Evolutionary conservation across 805 yeast species (phyloP).

Genomic region (Zygosaccharomyces pseudorouxii): DNA sequence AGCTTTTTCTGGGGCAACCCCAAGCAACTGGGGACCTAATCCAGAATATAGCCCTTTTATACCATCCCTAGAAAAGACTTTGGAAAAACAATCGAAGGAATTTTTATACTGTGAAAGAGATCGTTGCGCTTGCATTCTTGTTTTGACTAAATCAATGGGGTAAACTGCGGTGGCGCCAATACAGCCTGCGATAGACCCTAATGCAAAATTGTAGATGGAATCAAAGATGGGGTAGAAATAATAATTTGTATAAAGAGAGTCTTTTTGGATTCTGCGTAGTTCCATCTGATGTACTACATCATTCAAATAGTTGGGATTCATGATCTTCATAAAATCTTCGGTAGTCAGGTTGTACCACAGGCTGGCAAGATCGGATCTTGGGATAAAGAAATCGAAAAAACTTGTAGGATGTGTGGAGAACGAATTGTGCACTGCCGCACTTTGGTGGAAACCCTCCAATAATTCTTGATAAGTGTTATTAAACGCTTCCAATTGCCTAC

Average conservation of each 20-base stretch:
- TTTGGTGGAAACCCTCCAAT: constrained; percentile 23
- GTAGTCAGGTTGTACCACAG: constrained; percentile 31
- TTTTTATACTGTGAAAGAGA: constrained; percentile 65
- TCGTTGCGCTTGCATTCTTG: constrained; percentile 96
- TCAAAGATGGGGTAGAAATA: constrained; percentile 66
- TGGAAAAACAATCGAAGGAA: constrained; percentile 79
- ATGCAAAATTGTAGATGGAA: constrained; percentile 76
- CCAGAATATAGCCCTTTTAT: constrained; percentile 85
- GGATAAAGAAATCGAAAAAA: constrained; percentile 19
- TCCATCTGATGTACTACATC: constrained; percentile 34
- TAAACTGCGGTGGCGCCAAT: constrained; percentile 97
- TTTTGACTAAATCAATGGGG: constrained; percentile 93
- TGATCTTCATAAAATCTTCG: constrained; percentile 39
- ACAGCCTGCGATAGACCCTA: constrained; percentile 96
- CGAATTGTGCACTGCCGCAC: constrained; percentile 9
- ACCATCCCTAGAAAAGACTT: constrained; percentile 75
- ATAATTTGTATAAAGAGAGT: constrained; percentile 34
- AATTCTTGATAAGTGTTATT: constrained; percentile 28
- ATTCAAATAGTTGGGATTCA: constrained; percentile 40
- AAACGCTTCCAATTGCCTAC: constrained; percentile 24
- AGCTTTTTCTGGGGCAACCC: constrained; percentile 98
- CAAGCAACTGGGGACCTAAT: constrained; percentile 86
- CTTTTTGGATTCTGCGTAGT: constrained; percentile 24
- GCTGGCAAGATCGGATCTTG: constrained; percentile 17
- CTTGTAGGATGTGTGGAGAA: constrained; percentile 9